Conservation (phyloP, 805 yeast species). For the Zygosaccharomyces bailii region DNA sequence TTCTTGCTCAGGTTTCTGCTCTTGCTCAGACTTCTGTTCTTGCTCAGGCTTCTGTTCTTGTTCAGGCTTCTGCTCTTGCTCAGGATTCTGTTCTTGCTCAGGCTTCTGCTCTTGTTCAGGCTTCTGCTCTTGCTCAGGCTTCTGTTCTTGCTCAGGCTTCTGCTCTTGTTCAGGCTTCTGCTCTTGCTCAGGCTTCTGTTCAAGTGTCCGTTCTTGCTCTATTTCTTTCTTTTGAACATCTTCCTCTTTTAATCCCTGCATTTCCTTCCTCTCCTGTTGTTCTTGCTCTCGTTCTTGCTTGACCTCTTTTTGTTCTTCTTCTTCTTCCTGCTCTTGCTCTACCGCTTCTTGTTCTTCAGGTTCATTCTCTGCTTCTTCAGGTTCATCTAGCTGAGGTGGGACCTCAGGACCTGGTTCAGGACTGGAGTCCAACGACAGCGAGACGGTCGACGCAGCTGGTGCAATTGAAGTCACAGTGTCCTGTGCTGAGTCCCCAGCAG, state of each 20-base stretch:
- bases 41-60: conserved; percentile 4
- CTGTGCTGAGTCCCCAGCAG: conserved; percentile 14
- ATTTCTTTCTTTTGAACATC: conserved; percentile 5
- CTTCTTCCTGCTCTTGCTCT: conserved; percentile 23
- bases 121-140: conserved; percentile 4
- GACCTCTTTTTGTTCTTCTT: conserved; percentile 5
- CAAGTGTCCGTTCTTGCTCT: conserved; percentile 2
- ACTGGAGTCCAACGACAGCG: conserved; percentile 10
- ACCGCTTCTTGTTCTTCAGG: conserved; percentile 24
- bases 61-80: neutral
- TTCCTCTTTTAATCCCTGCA: conserved; percentile 5
- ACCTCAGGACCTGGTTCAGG: conserved; percentile 11
- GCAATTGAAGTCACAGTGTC: conserved; percentile 19
- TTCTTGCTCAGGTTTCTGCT: conserved; percentile 20
- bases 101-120: neutral
- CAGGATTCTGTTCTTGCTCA: neutral
- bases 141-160: conserved; percentile 2
- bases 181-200: neutral
- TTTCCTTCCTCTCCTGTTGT: conserved; percentile 10
- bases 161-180: conserved; percentile 1
- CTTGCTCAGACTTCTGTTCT: conserved; percentile 15
- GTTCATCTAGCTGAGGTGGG: conserved; percentile 18
- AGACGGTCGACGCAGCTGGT: conserved; percentile 14
- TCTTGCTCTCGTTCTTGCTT: conserved; percentile 11
- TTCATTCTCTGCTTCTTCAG: neutral